A percentile compares a stretch with the other conserved stretches of the same genome.
Conservation (phyloP, 805 yeast genomes). For the Ogataea kodamae region DNA sequence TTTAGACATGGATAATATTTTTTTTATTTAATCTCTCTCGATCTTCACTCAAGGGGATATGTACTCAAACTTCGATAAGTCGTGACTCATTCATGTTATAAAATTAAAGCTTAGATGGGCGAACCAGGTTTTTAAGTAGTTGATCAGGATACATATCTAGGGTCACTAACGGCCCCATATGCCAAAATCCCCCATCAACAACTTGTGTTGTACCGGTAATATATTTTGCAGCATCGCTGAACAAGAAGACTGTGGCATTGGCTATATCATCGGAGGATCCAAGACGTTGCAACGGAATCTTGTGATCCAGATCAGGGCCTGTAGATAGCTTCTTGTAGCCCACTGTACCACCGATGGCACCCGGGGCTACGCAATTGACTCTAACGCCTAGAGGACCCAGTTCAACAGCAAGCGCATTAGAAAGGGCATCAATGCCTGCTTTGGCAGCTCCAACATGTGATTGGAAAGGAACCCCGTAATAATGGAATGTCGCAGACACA, state of each 20-base stretch:
- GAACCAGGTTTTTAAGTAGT: constrained; percentile 30
- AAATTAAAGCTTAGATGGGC: constrained; percentile 24
- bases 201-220: constrained; percentile 74
- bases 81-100: constrained; percentile 1
- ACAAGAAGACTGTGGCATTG: constrained; percentile 76
- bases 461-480: constrained; percentile 85
- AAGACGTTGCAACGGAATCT: constrained; percentile 62
- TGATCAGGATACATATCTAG: constrained; percentile 40
- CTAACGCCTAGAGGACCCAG: constrained; percentile 87
- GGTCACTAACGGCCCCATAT: constrained; percentile 48
- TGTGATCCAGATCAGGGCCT: constrained; percentile 38
- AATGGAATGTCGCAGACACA: constrained; percentile 87
- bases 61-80: background rate
- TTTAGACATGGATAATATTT: background rate
- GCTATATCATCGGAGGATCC: constrained; percentile 82
- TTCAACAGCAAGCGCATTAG: constrained; percentile 83
- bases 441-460: constrained; percentile 92
- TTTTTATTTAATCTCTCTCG: constrained; percentile 1
- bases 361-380: constrained; percentile 86
- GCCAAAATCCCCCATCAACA: constrained; percentile 94
- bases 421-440: constrained; percentile 89
- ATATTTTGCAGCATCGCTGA: constrained; percentile 77
- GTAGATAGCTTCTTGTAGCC: constrained; percentile 67
- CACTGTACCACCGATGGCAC: constrained; percentile 83
- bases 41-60: too few species aligned